phyloP scores from a whole-genome alignment of 352 stramenopile species.

The Phytophthora sp. region DNA sequence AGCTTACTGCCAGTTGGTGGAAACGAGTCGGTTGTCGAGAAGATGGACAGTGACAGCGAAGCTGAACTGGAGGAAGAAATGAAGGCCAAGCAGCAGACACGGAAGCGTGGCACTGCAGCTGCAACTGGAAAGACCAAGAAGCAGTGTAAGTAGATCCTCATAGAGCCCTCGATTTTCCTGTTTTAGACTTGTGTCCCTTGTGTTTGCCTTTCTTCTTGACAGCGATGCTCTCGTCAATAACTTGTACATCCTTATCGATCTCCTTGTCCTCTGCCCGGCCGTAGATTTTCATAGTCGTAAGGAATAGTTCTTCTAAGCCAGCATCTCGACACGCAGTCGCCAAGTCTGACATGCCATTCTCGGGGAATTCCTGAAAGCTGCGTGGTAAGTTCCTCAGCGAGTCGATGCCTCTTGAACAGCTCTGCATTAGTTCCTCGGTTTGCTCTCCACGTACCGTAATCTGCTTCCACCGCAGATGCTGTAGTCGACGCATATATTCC shows the following conservation, averaged over 20 bases:
- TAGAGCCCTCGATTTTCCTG: conserved; percentile 34
- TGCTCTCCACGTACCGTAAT: conserved; percentile 83
- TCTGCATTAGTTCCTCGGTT: conserved; percentile 37
- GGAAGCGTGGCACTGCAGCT: conserved; percentile 34
- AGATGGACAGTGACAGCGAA: conserved; percentile 51
- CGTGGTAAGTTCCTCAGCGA: conserved; percentile 42
- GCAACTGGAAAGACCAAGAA: conserved; percentile 44
- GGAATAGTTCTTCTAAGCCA: conserved; percentile 72
- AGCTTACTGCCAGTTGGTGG: conserved; percentile 64
- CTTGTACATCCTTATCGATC: neutral
- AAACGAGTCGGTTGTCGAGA: conserved; percentile 38
- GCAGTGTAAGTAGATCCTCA: conserved; percentile 52
- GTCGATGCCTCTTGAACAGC: conserved; percentile 27
- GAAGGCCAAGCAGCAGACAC: conserved; percentile 32
- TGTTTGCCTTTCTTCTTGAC: conserved; percentile 29
- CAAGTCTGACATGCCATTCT: conserved; percentile 71
- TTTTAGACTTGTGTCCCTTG: conserved; percentile 1
- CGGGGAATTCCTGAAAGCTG: conserved; percentile 64
- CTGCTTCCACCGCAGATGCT: conserved; percentile 83
- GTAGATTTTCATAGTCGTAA: conserved; percentile 87
- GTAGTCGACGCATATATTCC: conserved; percentile 76
- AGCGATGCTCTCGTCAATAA: neutral
- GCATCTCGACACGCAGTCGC: conserved; percentile 51
- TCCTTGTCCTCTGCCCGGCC: conserved; percentile 18
- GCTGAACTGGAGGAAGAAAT: conserved; percentile 20